Percentiles rank a stretch among this genome's conserved stretches.
phyloP scores from a whole-genome alignment of 805 yeast genomes.

The Yamadazyma laniorum region DNA sequence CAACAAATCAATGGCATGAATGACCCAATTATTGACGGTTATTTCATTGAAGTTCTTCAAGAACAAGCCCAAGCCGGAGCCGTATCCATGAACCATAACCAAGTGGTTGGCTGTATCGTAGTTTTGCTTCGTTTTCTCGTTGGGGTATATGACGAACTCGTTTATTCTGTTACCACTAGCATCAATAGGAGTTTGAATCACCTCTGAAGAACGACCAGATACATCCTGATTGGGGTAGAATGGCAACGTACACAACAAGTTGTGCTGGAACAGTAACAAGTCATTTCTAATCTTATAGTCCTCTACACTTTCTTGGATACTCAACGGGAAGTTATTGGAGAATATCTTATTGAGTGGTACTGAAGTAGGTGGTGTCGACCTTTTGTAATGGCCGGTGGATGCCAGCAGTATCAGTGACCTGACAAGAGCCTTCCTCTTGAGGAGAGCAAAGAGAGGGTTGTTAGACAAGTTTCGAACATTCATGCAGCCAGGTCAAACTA shows the following conservation, averaged over 20 bases:
- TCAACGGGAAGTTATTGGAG: conserved; percentile 57
- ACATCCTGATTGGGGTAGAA: conserved; percentile 40
- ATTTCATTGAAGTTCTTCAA: conserved; percentile 38
- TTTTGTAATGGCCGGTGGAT: conserved; percentile 29
- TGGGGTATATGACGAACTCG: conserved; percentile 41
- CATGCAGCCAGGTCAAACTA: conserved; percentile 4
- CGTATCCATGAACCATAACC: conserved; percentile 46
- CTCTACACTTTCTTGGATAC: conserved; percentile 48
- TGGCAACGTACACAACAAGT: conserved; percentile 44
- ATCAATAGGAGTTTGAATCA: conserved; percentile 29
- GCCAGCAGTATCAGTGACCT: neutral
- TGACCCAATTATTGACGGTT: conserved; percentile 51
- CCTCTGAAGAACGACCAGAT: conserved; percentile 28
- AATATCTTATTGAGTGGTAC: conserved; percentile 57
- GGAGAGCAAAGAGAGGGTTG: conserved; percentile 1
- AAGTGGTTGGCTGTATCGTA: conserved; percentile 30
- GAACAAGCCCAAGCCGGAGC: conserved; percentile 44
- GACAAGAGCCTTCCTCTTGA: conserved; percentile 1
- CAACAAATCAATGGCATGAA: conserved; percentile 82
- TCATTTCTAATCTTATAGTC: conserved; percentile 46
- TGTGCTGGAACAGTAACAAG: conserved; percentile 46
- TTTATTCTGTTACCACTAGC: conserved; percentile 31
- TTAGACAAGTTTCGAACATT: conserved; percentile 8
- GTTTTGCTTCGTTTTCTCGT: conserved; percentile 18
- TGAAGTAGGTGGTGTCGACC: conserved; percentile 68